Evolutionary conservation across 306 rosid genomes (phyloP).

Genomic region (cucumber (Cucumis sativus)): DNA sequence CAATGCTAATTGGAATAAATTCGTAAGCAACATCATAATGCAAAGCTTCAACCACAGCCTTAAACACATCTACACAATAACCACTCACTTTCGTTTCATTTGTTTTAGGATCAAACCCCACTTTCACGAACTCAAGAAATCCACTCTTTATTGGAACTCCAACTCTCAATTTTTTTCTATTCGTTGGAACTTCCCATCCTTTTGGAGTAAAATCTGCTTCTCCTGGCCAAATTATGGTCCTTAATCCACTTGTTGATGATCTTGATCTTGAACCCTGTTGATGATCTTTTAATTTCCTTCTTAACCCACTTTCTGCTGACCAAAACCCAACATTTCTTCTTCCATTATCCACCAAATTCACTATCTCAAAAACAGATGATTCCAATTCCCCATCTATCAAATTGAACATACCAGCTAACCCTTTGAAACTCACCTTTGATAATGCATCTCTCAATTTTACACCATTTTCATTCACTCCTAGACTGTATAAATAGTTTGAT

Average conservation of each 20-base stretch:
- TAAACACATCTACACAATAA: conserved; percentile 19
- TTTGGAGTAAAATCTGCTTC: conserved; percentile 11
- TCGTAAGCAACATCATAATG: conserved; percentile 16
- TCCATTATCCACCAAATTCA: conserved; percentile 25
- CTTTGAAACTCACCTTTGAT: conserved; percentile 5
- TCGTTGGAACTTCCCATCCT: conserved; percentile 25
- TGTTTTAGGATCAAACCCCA: background rate
- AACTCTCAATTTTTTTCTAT: conserved; percentile 12
- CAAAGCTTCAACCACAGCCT: conserved; percentile 7
- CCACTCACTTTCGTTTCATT: background rate
- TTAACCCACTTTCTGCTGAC: conserved; percentile 23
- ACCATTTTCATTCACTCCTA: conserved; percentile 28
- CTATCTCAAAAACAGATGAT: conserved; percentile 6
- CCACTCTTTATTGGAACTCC: conserved; percentile 25
- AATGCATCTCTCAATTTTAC: conserved; percentile 21
- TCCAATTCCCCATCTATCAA: conserved; percentile 11
- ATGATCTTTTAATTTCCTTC: background rate
- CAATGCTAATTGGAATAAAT: conserved; percentile 11
- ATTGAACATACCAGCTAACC: conserved; percentile 16
- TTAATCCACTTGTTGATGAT: background rate
- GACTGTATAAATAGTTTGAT: conserved; percentile 20
- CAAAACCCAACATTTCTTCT: conserved; percentile 39
- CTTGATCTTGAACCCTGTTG: too few species aligned
- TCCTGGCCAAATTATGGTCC: conserved; percentile 27
- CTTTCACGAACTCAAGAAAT: conserved; percentile 12